A percentile compares a stretch with the other conserved stretches of the same genome.
phyloP scores from a whole-genome alignment of 108 stramenopile genomes.

The Nitzschia inconspicua region DNA sequence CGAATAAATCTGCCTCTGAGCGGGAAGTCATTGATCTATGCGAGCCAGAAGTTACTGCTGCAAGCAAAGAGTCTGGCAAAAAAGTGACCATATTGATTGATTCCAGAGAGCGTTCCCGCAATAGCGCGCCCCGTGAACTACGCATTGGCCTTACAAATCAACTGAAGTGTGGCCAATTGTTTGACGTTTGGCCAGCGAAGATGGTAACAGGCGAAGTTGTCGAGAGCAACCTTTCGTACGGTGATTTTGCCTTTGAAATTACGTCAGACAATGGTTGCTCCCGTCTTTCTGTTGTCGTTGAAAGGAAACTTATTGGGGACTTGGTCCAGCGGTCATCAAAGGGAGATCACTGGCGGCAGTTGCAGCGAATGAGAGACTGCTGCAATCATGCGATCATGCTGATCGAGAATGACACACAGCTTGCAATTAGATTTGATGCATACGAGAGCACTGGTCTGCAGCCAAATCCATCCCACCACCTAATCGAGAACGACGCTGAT shows the following conservation, averaged over 20 bases:
- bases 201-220: slow-evolving; percentile 4
- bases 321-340: slow-evolving; percentile 24
- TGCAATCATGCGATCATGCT: slow-evolving; percentile 12
- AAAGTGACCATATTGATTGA: slow-evolving; percentile 25
- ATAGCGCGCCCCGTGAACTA: slow-evolving; percentile 21
- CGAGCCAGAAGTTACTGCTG: too few relatives aligned
- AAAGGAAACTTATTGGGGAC: slow-evolving; percentile 31
- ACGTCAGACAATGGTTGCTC: not conserved
- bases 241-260: slow-evolving; percentile 25
- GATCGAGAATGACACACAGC: slow-evolving; percentile 18
- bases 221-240: slow-evolving; percentile 11
- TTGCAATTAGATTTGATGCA: slow-evolving; percentile 10
- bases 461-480: not conserved
- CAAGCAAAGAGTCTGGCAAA: not conserved
- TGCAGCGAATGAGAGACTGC: slow-evolving; percentile 19
- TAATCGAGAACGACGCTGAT: slow-evolving; percentile 15
- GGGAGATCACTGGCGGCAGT: slow-evolving; percentile 31
- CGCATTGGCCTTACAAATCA: slow-evolving; percentile 18
- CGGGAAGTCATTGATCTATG: too few relatives aligned
- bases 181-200: slow-evolving; percentile 6
- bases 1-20: too few relatives aligned
- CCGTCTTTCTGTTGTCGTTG: slow-evolving; percentile 15
- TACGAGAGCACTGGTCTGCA: slow-evolving; percentile 7
- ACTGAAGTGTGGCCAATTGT: slow-evolving; percentile 3
- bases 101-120: slow-evolving; percentile 28